Evolutionary conservation across 148 eudicot genomes (phyloP).

Genomic region (Heliamphora exappendiculata): DNA sequence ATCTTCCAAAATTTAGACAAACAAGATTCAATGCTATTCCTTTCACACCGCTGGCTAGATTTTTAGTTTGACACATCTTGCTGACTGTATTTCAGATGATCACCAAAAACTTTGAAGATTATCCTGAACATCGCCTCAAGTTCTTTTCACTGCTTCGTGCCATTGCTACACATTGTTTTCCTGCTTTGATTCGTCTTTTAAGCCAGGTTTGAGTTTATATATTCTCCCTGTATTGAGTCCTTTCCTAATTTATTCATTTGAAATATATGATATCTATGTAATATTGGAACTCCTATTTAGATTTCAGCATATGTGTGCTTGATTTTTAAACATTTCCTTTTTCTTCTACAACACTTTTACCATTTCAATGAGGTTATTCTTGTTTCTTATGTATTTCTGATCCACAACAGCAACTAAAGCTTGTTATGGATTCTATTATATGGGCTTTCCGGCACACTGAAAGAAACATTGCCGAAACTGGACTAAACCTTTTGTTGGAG

Average conservation of each 20-base stretch:
- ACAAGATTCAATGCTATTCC: too few species aligned
- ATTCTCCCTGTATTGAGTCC: neutral
- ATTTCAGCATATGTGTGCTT: neutral
- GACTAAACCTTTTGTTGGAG: conserved; percentile 82
- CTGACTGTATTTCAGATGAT: conserved; percentile 60
- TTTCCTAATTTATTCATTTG: neutral
- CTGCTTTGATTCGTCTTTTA: conserved; percentile 74
- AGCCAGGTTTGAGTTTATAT: conserved; percentile 51
- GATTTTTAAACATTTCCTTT: neutral
- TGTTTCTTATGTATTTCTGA: neutral
- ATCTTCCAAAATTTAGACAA: neutral
- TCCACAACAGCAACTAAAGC: conserved; percentile 72
- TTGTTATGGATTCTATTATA: conserved; percentile 95
- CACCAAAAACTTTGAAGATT: conserved; percentile 97
- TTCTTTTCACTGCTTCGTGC: conserved; percentile 92
- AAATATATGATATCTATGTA: neutral
- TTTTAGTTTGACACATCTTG: conserved; percentile 10
- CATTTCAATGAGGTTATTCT: neutral
- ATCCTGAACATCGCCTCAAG: conserved; percentile 97
- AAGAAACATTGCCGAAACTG: conserved; percentile 96
- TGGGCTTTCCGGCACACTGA: conserved; percentile 99
- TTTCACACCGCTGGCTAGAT: neutral
- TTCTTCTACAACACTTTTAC: neutral
- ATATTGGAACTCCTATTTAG: neutral
- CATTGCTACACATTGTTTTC: conserved; percentile 91